Evolutionary conservation across 345 rosid genomes (phyloP).

Genomic region (Leavenworthia alabamica): DNA sequence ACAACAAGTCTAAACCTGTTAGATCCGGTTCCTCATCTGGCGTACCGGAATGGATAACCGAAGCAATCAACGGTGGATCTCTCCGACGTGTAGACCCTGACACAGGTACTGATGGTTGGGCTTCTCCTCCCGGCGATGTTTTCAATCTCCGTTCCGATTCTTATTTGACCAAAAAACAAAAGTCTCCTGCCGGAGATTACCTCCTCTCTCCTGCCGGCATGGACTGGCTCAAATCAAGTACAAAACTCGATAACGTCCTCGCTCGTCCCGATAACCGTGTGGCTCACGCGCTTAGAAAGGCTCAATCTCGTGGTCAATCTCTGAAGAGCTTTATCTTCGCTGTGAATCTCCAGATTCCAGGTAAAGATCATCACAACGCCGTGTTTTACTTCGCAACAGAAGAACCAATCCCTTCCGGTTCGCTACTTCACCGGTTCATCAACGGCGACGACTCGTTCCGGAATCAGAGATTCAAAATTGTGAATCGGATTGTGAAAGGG

Average conservation of each 20-base stretch:
- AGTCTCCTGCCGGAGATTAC: constrained; percentile 66
- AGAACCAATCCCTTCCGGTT: constrained; percentile 55
- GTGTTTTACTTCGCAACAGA: constrained; percentile 82
- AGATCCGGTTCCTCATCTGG: constrained; percentile 26
- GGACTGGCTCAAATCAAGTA: constrained; percentile 73
- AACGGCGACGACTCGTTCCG: constrained; percentile 70
- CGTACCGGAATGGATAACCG: constrained; percentile 53
- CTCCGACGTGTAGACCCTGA: constrained; percentile 69
- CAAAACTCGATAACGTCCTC: constrained; percentile 71
- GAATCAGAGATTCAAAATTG: constrained; percentile 85
- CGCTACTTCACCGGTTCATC: constrained; percentile 63
- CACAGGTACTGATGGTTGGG: constrained; percentile 77
- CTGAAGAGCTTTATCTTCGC: constrained; percentile 69
- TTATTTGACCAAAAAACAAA: constrained; percentile 50
- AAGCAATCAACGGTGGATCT: constrained; percentile 66
- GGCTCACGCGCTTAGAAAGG: constrained; percentile 45
- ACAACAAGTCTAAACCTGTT: constrained; percentile 19
- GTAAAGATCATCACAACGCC: constrained; percentile 76
- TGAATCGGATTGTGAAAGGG: constrained; percentile 82
- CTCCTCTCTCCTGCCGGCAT: constrained; percentile 74
- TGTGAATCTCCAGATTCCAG: constrained; percentile 81
- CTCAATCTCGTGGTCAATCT: constrained; percentile 56
- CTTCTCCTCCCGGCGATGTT: constrained; percentile 79
- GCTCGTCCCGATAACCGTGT: constrained; percentile 78
- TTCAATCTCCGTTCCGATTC: constrained; percentile 63